A percentile compares a stretch with the other conserved stretches of the same genome.
Evolutionary conservation across 805 yeast species (phyloP).

Genomic region (Scheffersomyces spartinae): DNA sequence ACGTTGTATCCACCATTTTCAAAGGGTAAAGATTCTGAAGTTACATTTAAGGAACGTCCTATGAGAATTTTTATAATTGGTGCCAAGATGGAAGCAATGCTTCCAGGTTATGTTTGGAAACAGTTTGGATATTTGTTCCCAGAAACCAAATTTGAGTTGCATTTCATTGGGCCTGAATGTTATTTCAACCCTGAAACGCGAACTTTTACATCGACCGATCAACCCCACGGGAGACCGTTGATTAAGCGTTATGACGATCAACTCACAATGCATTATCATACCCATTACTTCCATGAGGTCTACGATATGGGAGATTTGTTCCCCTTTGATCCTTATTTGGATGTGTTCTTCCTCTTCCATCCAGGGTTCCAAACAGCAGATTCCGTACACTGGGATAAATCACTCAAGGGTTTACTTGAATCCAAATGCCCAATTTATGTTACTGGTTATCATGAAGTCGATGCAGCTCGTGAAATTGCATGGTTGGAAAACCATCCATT

Average conservation of each 20-base stretch:
- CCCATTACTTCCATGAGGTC: conserved; percentile 82
- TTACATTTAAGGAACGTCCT: conserved; percentile 71
- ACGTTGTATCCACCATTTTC: conserved; percentile 62
- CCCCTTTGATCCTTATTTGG: conserved; percentile 97
- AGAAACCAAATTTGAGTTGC: conserved; percentile 68
- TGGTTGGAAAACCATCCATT: conserved; percentile 58
- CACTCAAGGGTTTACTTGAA: conserved; percentile 79
- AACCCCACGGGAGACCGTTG: conserved; percentile 46
- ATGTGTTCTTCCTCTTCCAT: conserved; percentile 86
- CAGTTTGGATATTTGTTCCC: conserved; percentile 84
- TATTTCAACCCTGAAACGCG: conserved; percentile 59
- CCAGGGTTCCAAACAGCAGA: conserved; percentile 88
- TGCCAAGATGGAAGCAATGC: conserved; percentile 84
- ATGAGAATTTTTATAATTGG: conserved; percentile 84
- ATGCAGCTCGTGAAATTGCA: conserved; percentile 54
- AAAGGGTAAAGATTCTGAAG: conserved; percentile 34
- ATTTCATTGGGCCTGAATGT: conserved; percentile 91
- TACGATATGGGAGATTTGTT: conserved; percentile 90
- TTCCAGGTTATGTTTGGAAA: conserved; percentile 94
- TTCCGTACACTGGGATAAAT: conserved; percentile 70
- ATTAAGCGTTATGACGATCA: conserved; percentile 65
- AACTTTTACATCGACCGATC: conserved; percentile 45
- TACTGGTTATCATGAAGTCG: conserved; percentile 79
- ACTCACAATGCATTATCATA: conserved; percentile 68
- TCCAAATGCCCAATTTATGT: conserved; percentile 88